Conservation (phyloP, 371 early-diverging fungal genomes). For the Mucor ambiguus region DNA sequence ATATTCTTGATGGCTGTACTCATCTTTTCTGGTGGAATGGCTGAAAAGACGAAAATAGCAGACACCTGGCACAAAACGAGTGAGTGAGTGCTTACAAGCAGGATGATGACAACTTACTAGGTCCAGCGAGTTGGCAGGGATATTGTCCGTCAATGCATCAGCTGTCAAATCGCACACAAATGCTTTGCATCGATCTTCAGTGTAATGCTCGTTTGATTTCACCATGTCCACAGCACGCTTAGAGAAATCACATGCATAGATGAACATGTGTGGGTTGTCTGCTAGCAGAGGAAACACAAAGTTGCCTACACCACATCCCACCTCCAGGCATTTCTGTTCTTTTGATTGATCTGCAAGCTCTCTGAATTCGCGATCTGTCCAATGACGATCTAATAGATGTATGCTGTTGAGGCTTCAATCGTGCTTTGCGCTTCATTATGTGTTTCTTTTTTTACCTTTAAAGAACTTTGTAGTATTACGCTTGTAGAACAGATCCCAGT, state of each 20-base stretch:
- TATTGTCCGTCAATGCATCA: slow-evolving; percentile 62
- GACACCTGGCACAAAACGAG: slow-evolving; percentile 51
- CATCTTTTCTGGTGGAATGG: slow-evolving; percentile 85
- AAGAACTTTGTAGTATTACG: slow-evolving; percentile 92
- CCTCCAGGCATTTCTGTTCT: slow-evolving; percentile 58
- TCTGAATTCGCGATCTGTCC: slow-evolving; percentile 95
- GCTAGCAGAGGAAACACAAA: slow-evolving; percentile 92
- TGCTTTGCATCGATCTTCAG: slow-evolving; percentile 68
- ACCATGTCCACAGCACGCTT: slow-evolving; percentile 80
- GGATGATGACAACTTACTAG: slow-evolving; percentile 36
- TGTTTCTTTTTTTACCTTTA: slow-evolving; percentile 51
- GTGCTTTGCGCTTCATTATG: neutral
- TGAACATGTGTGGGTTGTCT: slow-evolving; percentile 67
- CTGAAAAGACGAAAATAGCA: slow-evolving; percentile 83
- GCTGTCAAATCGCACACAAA: slow-evolving; percentile 85
- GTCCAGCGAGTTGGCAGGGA: slow-evolving; percentile 71
- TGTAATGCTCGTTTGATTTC: slow-evolving; percentile 64
- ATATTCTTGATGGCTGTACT: slow-evolving; percentile 68
- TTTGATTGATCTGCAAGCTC: slow-evolving; percentile 60
- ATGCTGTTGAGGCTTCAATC: neutral
- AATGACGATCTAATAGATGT: slow-evolving; percentile 74
- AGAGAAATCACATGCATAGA: slow-evolving; percentile 88
- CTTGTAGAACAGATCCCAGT: slow-evolving; percentile 92
- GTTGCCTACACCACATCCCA: slow-evolving; percentile 98
- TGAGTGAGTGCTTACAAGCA: neutral